Evolutionary conservation across 208 protist species (phyloP).

Genomic region (Leishmania amazonensis): DNA sequence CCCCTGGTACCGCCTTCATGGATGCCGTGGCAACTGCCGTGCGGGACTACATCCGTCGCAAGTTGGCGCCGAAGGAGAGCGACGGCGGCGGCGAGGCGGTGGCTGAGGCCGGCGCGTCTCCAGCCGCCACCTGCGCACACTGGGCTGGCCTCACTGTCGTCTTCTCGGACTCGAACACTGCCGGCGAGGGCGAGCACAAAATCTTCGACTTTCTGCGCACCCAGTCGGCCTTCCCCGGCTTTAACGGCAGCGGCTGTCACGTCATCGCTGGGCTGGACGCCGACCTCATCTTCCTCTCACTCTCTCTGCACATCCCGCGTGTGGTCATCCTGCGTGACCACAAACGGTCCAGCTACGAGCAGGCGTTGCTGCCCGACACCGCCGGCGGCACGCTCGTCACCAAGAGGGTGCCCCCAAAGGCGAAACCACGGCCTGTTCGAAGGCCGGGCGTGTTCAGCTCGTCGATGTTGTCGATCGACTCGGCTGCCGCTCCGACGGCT

Average conservation of each 20-base stretch:
- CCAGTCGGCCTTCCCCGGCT: conserved; percentile 74
- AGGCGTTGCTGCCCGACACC: conserved; percentile 21
- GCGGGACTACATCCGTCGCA: conserved; percentile 77
- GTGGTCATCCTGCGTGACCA: conserved; percentile 93
- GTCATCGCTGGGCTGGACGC: conserved; percentile 98
- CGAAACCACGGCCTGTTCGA: not conserved
- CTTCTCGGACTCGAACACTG: conserved; percentile 95
- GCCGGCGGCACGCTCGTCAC: conserved; percentile 16
- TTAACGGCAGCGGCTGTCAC: conserved; percentile 86
- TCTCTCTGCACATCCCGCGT: conserved; percentile 94
- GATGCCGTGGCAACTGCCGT: conserved; percentile 75
- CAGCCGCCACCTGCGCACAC: conserved; percentile 12
- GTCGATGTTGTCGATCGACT: conserved; percentile 9
- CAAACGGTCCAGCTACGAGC: conserved; percentile 36
- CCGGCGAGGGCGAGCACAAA: conserved; percentile 98
- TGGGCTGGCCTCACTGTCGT: conserved; percentile 90
- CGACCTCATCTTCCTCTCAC: conserved; percentile 98
- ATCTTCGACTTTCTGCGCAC: conserved; percentile 89
- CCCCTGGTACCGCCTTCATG: conserved; percentile 99
- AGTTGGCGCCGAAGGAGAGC: conserved; percentile 33
- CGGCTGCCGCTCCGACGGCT: not conserved
- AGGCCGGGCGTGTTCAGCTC: not conserved
- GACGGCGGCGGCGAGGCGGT: not conserved
- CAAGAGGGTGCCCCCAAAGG: not conserved
- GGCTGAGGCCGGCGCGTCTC: conserved; percentile 10